Base-by-base conservation (phyloP, 1,139 yeast genomes). In the Yamadazyma pseudoaaseri region DNA sequence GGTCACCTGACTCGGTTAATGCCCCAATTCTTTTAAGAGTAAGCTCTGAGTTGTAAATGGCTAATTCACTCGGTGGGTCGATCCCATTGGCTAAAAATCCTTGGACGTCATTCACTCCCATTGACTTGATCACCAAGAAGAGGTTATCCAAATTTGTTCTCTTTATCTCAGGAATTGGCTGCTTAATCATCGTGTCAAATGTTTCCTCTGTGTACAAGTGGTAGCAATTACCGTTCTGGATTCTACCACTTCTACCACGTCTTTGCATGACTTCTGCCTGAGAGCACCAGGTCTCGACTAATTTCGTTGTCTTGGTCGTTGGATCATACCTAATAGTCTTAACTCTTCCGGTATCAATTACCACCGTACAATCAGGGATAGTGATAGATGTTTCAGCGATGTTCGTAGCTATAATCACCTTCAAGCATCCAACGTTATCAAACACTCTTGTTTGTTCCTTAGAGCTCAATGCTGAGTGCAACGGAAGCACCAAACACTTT, bases 191-290 rank as follows among this genome's bases (percentile, higher is more conserved):
- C 4, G 59, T 51, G 1, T 60, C 56, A 45, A 79, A 81, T 0
- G 85, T 73, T 2, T 74, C 76, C 35, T 65, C 60, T 0, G 97
- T 82, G 56, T 78, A 92, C 30, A 92, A 56, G 51, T 86, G 90
- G 60, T 79, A 92, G 43, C 97, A 89, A 9, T 67, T 66, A 39
- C 98, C 98, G 20, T 70, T 70, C 17, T 81, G 75, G 11, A 90
- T 89, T 74, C 98, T 92, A 43, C 98, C 98, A n/a, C 97, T 94
- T 68, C 98, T 86, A 54, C 98, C 98, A 54, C 96, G 71, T 60
- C 98, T 75, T 58, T 92, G 98, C 27, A 79, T 76, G n/a, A 83
- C 81, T 51, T 95, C 96, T 0, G 97, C 97, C 44, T 75, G 76
- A 0, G 97, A 90, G 22, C 90, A 87, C 89, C 96, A 90, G 3